Base-by-base conservation (phyloP, 768 basidiomycete species). In the Lactarius hatsudake region DNA sequence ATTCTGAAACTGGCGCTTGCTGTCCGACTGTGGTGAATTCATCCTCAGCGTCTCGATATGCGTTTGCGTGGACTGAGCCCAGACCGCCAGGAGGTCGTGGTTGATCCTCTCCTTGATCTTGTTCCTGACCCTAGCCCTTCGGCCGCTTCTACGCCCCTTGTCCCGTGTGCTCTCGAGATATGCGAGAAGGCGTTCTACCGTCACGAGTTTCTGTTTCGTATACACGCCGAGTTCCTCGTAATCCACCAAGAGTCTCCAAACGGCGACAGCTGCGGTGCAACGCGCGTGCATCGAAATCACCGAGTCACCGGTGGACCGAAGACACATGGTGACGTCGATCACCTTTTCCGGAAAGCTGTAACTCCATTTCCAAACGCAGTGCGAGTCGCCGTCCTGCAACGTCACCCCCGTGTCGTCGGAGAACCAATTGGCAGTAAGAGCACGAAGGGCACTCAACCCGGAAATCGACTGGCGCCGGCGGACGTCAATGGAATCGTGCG, bases 271-370 rank as follows among this genome's bases (percentile, higher is more conserved):
- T 23, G 43, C 51, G 43, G 61, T 51, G 23, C 61, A 53, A 32
- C 45, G 45, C 32, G 61, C 61, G 34, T 62, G 61, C 40, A 62
- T 62, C 20, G 61, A 43, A 62, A 62, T 62, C 23, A 62, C 61
- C 30, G 45, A 34, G 30, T 62, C 61, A 10, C 17, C 32, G 42
- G 8, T 48, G 18, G n/a, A 48, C 32, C 51, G 42, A 30, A 62
- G 51, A 26, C n/a, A 34, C 32, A 62, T 62, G 7, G 51, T 56
- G 17, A 56, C 30, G 15, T 56, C 38, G 23, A 51, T 45, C 26
- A 42, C 17, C 20, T 43, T 51, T n/a, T 26, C 32, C 17, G 23
- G n/a, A n/a, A 51, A 51, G 23, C 61, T 51, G 34, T 48, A 62
- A 15, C 42, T 48, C 61, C 43, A 43, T 32, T 43, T 62, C 61